These are phyloP conservation scores for Gamsiella multidivaricata DNA, from an alignment of 192 early-diverging fungal species.

Conservation along the genomic window DNA sequence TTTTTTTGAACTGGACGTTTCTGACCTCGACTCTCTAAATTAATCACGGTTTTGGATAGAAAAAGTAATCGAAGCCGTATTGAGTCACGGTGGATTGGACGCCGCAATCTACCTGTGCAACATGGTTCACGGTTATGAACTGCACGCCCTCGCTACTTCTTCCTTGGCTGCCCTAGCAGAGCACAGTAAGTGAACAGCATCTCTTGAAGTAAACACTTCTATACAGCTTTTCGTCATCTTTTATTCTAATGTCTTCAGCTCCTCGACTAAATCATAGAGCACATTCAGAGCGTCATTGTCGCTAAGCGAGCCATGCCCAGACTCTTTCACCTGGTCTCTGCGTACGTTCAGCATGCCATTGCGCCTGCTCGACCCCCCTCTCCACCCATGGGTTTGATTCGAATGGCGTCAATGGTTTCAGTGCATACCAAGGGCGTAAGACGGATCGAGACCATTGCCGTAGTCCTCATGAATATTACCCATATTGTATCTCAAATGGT, in stretches of 20 bases:
- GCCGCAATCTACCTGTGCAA: slow-evolving; percentile 63
- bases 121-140: slow-evolving; percentile 43
- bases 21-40: too few relatives aligned
- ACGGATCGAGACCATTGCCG: slow-evolving; percentile 29
- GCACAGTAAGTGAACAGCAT: slow-evolving; percentile 49
- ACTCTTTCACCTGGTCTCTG: slow-evolving; percentile 49
- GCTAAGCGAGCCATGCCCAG: slow-evolving; percentile 63
- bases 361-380: slow-evolving; percentile 32
- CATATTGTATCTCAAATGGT: slow-evolving; percentile 43
- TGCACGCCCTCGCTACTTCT: slow-evolving; percentile 60
- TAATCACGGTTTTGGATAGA: too few relatives aligned
- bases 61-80: slow-evolving; percentile 54
- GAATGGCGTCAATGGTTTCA: slow-evolving; percentile 24
- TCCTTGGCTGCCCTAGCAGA: slow-evolving; percentile 62
- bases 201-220: too few relatives aligned
- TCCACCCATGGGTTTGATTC: slow-evolving; percentile 19
- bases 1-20: too few relatives aligned
- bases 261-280: too few relatives aligned
- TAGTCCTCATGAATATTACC: slow-evolving; percentile 38
- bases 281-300: slow-evolving; percentile 59
- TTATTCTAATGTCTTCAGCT: not conserved
- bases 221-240: not conserved
- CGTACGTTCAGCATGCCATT: slow-evolving; percentile 16
- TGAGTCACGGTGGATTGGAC: slow-evolving; percentile 65
- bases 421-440: slow-evolving; percentile 23